Evolutionary conservation across 179 eudicot genomes (phyloP), one percentile per base, ranked within the genome.

Genomic region (Beta corolliflora): DNA sequence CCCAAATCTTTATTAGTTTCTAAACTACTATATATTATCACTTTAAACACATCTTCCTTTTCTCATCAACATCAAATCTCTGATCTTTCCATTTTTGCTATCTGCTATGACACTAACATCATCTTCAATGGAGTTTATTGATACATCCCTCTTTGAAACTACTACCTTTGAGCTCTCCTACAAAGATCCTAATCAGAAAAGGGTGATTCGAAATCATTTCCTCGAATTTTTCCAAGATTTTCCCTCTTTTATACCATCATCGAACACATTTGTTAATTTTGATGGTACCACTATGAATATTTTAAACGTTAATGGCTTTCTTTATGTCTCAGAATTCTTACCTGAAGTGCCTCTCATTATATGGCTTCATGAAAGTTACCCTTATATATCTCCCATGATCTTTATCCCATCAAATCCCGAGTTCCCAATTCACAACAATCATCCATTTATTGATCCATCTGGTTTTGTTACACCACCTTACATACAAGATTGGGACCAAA

Each of bases 361-460:
- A 11, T 90, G 93, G 93, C 10, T 89, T 2, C 91, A 90, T 70
- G 88, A 89, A 36, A 58, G 83, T 4, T 87, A 89, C 78, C 93
- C 93, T 44, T 48, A 77, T 9, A 45, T 74, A 60, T 71, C 91
- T 48, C 93, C 93, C 25, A 81, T 81, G 19, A 88, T 88, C 5
- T 80, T 75, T 7, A 82, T 90, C 48, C 52, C 61, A 7, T 41
- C 82, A 16, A 77, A 73, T n/a, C 58, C 66, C 9, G 61, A 41
- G 16, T 59, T 79, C 58, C 80, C 71, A 53, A 71, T 87, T 44
- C 83, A 48, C 4, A 46, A 4, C 3, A 69, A 86, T 76, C 87
- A 89, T 50, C 89, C 90, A 1, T 87, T 80, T 14, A 83, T 89
- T 13, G 89, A 87, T 54, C 64, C 81, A 25, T 90, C 91, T 3